phyloP scores from a whole-genome alignment of 805 yeast genomes.

The Zygosaccharomyces pseudorouxii region DNA sequence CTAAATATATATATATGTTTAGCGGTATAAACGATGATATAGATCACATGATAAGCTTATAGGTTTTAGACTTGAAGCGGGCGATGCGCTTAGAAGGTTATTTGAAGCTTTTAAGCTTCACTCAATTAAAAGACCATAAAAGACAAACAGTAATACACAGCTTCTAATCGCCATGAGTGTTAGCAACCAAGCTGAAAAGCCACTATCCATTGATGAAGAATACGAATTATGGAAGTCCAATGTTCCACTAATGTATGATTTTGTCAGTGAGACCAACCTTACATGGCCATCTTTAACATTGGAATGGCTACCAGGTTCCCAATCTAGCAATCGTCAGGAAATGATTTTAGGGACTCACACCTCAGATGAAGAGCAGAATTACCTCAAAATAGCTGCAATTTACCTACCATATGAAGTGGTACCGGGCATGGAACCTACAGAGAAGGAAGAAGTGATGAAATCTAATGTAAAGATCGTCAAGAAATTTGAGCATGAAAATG shows the following conservation, averaged over 20 bases:
- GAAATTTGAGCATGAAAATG: constrained; percentile 58
- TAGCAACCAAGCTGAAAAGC: constrained; percentile 25
- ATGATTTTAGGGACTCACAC: constrained; percentile 70
- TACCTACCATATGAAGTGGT: constrained; percentile 48
- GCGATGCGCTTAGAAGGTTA: neutral
- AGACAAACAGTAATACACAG: neutral
- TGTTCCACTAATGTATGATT: constrained; percentile 78
- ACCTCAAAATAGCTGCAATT: constrained; percentile 59
- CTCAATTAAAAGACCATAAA: neutral
- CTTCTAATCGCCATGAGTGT: constrained; percentile 6
- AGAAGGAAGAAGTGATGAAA: constrained; percentile 23
- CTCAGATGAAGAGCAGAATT: constrained; percentile 61
- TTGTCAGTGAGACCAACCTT: constrained; percentile 72
- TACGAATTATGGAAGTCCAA: constrained; percentile 77
- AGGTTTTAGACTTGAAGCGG: neutral
- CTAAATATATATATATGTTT: neutral
- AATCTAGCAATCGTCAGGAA: constrained; percentile 41
- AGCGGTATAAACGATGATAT: neutral
- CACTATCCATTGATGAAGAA: constrained; percentile 45
- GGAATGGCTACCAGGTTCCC: constrained; percentile 59
- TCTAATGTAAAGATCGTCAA: constrained; percentile 56
- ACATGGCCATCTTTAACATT: constrained; percentile 80
- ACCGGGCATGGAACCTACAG: constrained; percentile 27
- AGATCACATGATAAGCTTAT: constrained; percentile 4
- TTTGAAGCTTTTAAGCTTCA: neutral